phyloP scores from a whole-genome alignment of 2,329 filamentous ascomycete genomes.

The Botryotinia convoluta region DNA sequence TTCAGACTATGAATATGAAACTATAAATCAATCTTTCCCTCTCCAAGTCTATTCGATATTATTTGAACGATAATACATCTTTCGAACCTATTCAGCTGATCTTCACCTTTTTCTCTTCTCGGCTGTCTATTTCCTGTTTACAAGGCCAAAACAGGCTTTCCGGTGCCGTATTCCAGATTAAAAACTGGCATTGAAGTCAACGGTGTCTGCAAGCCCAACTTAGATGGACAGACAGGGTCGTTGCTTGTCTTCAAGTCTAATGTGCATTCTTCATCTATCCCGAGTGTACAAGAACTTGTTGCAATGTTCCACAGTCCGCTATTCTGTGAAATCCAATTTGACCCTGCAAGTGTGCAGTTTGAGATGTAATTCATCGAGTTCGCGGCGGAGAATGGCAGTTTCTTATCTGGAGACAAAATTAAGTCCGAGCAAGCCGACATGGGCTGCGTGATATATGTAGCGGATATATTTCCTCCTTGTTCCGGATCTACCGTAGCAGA shows the following conservation, averaged over 20 bases:
- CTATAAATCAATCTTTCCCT: neutral
- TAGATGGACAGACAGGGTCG: neutral
- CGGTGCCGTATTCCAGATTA: neutral
- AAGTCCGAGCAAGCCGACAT: constrained; percentile 6
- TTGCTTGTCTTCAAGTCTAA: neutral
- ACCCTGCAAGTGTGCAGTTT: neutral
- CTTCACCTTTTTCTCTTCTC: neutral
- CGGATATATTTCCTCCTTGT: neutral
- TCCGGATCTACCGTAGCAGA: neutral
- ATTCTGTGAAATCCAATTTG: neutral
- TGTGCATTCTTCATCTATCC: constrained; percentile 8
- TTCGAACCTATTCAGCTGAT: neutral
- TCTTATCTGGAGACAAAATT: constrained; percentile 10
- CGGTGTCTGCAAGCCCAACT: neutral
- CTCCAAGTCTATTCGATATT: neutral
- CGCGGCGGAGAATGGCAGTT: neutral
- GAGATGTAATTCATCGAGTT: constrained; percentile 3
- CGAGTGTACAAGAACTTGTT: neutral
- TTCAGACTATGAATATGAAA: neutral
- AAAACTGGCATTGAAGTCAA: constrained; percentile 3
- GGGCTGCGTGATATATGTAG: neutral
- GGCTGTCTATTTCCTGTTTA: neutral
- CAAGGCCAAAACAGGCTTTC: neutral
- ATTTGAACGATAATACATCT: neutral
- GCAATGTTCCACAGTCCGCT: constrained; percentile 7